These are phyloP conservation scores for Baorangia bicolor DNA, from an alignment of 768 basidiomycete genomes.

Conservation along the genomic window DNA sequence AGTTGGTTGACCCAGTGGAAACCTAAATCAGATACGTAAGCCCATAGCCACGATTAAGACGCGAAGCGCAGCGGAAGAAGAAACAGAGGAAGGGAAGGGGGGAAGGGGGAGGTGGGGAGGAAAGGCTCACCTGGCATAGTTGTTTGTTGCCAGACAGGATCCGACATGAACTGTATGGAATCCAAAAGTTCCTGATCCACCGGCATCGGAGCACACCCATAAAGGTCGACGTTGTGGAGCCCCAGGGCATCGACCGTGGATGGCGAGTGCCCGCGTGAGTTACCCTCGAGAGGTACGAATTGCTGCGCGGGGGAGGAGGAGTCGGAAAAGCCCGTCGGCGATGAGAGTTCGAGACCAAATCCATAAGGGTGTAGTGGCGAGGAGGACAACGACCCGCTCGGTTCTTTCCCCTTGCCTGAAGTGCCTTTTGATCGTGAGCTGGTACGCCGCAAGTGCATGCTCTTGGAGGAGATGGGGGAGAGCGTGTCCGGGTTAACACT, in stretches of 20 bases:
- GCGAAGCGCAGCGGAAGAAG: not conserved
- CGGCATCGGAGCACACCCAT: slow-evolving; percentile 46
- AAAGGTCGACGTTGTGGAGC: slow-evolving; percentile 38
- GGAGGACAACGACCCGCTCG: not conserved
- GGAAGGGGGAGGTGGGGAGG: too few species aligned
- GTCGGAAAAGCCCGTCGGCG: slow-evolving; percentile 33
- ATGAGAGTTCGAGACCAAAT: slow-evolving; percentile 18
- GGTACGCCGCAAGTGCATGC: slow-evolving; percentile 19
- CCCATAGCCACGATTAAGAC: not conserved
- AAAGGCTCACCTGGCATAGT: slow-evolving; percentile 49
- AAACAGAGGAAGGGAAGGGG: not conserved
- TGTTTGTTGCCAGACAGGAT: slow-evolving; percentile 57
- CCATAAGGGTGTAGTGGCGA: slow-evolving; percentile 1
- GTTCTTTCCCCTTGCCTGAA: slow-evolving; percentile 15
- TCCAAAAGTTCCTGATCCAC: slow-evolving; percentile 62
- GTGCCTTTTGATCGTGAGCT: slow-evolving; percentile 10
- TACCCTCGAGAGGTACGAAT: slow-evolving; percentile 40
- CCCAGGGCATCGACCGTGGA: slow-evolving; percentile 9
- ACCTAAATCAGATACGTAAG: slow-evolving; percentile 23
- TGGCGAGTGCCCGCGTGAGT: slow-evolving; percentile 17
- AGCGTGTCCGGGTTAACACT: slow-evolving; percentile 32
- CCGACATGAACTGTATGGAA: slow-evolving; percentile 57
- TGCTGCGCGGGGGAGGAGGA: slow-evolving; percentile 39
- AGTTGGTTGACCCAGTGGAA: slow-evolving; percentile 39
- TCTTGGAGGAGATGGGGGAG: slow-evolving; percentile 18